These are phyloP conservation scores for Zarea fungicola DNA, from an alignment of 2,329 filamentous ascomycete genomes.

Conservation along the genomic window DNA sequence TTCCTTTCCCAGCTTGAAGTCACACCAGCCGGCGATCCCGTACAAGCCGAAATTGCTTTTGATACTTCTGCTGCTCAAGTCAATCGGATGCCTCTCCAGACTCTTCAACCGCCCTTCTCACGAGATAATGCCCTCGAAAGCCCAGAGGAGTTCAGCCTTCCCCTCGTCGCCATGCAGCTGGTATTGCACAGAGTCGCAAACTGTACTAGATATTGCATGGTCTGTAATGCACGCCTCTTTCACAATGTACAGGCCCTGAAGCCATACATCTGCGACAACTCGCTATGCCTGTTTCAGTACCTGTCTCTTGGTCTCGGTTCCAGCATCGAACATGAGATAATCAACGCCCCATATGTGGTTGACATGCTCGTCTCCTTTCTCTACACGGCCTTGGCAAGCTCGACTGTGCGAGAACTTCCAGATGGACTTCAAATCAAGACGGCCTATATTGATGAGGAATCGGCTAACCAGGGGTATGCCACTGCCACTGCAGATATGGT, in stretches of 20 bases:
- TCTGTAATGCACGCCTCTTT: conserved; percentile 68
- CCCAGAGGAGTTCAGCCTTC: conserved; percentile 40
- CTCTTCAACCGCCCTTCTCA: conserved; percentile 13
- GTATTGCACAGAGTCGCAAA: conserved; percentile 69
- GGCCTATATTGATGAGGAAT: conserved; percentile 16
- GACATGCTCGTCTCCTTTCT: conserved; percentile 82
- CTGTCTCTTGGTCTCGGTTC: conserved; percentile 81
- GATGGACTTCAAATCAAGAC: conserved; percentile 35
- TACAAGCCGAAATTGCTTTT: not conserved
- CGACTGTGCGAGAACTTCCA: conserved; percentile 40
- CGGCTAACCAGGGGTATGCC: conserved; percentile 1
- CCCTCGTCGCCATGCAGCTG: conserved; percentile 65
- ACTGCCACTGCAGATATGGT: not conserved
- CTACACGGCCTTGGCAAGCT: conserved; percentile 50
- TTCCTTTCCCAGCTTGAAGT: not conserved
- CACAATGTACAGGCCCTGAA: conserved; percentile 65
- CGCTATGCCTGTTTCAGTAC: conserved; percentile 82
- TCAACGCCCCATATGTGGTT: conserved; percentile 73
- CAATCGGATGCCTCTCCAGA: not conserved
- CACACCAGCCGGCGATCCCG: not conserved
- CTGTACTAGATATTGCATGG: conserved; percentile 82
- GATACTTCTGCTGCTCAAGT: not conserved
- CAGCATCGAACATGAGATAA: conserved; percentile 78
- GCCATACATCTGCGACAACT: conserved; percentile 70
- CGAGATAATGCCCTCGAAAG: conserved; percentile 27